These are phyloP conservation scores for Monilinia vaccinii-corymbosi DNA, from an alignment of 2,329 filamentous ascomycete genomes.

Conservation along the genomic window DNA sequence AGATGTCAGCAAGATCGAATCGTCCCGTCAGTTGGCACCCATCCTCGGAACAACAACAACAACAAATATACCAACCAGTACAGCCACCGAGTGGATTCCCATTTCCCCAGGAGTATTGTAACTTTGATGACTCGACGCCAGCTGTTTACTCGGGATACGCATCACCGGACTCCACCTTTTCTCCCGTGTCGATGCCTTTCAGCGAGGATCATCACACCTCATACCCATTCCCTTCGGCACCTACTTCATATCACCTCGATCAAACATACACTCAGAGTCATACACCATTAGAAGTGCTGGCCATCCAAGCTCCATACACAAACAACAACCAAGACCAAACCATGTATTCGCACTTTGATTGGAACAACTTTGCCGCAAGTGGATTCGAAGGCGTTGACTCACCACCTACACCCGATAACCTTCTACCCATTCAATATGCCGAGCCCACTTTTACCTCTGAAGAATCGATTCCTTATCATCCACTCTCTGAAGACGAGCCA, in stretches of 20 bases:
- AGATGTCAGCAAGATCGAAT: constrained; percentile 29
- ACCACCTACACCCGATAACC: constrained; percentile 52
- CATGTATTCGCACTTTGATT: constrained; percentile 32
- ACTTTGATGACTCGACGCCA: constrained; percentile 33
- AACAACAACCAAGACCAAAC: constrained; percentile 19
- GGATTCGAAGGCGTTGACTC: constrained; percentile 39
- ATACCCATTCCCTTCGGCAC: constrained; percentile 9
- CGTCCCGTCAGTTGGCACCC: constrained; percentile 73
- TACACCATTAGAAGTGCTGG: constrained; percentile 8
- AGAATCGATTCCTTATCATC: constrained; percentile 40
- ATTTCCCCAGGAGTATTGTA: constrained; percentile 22
- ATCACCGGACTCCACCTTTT: constrained; percentile 47
- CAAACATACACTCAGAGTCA: constrained; percentile 14
- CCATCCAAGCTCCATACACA: constrained; percentile 12
- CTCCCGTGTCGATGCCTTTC: constrained; percentile 43
- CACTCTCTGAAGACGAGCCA: constrained; percentile 45
- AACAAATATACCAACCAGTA: constrained; percentile 31
- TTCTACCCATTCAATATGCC: constrained; percentile 42
- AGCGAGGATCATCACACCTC: constrained; percentile 18
- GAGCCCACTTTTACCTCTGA: constrained; percentile 39
- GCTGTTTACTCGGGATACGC: constrained; percentile 48
- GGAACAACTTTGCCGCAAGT: constrained; percentile 39
- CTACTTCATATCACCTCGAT: constrained; percentile 12
- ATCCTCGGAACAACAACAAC: constrained; percentile 41
- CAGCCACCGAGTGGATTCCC: constrained; percentile 32